Conservation (phyloP, 1,284 basidiomycete genomes). For the Ganoderma sinense region DNA sequence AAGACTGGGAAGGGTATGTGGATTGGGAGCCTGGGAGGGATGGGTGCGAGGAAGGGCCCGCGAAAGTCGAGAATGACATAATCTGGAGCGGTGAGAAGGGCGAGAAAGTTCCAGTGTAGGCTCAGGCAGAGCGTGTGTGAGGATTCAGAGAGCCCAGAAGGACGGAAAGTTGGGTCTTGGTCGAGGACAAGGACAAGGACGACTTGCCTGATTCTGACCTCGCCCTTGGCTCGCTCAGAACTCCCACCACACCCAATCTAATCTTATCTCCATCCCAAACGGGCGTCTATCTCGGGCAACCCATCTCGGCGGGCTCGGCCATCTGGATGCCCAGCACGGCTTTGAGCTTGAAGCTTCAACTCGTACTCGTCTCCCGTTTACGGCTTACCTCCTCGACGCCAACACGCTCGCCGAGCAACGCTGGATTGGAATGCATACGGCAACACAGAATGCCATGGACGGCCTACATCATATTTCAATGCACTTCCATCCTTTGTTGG, state of each 20-base stretch:
- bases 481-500: not conserved
- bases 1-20: conserved; percentile 1
- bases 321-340: not conserved
- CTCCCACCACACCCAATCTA: not conserved
- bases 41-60: conserved; percentile 6
- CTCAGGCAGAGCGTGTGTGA: not conserved
- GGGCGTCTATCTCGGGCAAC: not conserved
- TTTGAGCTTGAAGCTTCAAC: not conserved
- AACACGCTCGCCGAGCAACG: not conserved
- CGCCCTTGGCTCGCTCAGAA: too few species aligned
- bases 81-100: not conserved
- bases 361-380: conserved; percentile 1
- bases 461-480: not conserved
- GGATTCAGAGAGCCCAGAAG: not conserved
- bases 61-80: conserved; percentile 6
- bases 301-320: not conserved
- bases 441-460: not conserved
- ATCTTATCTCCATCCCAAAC: not conserved
- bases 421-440: not conserved
- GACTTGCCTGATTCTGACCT: not conserved
- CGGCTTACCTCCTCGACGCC: not conserved
- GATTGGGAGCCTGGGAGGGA: not conserved
- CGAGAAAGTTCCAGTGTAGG: not conserved
- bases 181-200: not conserved
- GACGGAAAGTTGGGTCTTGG: not conserved